Percentiles rank a stretch among this genome's conserved stretches.
These are phyloP conservation scores for Lachancea kluyveri DNA, from an alignment of 805 yeast genomes.

Conservation along the genomic window DNA sequence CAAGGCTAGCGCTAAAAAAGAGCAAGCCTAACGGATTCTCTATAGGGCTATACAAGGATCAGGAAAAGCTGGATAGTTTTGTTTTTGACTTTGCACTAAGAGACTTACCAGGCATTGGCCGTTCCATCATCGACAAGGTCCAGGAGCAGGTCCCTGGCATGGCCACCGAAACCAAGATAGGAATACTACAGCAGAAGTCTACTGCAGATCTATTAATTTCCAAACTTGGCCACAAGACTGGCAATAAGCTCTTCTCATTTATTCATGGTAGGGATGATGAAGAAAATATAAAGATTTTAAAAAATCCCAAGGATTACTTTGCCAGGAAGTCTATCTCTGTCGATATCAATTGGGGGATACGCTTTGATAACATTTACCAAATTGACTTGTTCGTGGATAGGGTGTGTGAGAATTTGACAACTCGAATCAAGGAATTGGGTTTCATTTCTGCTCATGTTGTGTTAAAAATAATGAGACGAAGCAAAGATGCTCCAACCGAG, in stretches of 20 bases:
- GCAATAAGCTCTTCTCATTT: conserved; percentile 52
- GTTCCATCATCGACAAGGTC: conserved; percentile 15
- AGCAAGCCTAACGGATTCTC: conserved; percentile 79
- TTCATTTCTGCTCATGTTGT: conserved; percentile 53
- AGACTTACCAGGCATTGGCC: conserved; percentile 62
- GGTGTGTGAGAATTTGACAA: conserved; percentile 52
- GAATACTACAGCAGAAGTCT: conserved; percentile 34
- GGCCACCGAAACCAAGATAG: conserved; percentile 24
- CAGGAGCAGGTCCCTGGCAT: background rate
- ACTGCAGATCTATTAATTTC: conserved; percentile 34
- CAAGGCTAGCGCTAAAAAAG: conserved; percentile 61
- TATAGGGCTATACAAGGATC: conserved; percentile 33
- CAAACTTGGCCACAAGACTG: conserved; percentile 63
- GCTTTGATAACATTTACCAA: conserved; percentile 58
- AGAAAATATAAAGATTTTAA: conserved; percentile 43
- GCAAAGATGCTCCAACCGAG: conserved; percentile 60
- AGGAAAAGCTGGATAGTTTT: conserved; percentile 32
- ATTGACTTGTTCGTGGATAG: conserved; percentile 56
- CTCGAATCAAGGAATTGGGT: conserved; percentile 42
- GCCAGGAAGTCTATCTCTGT: conserved; percentile 74
- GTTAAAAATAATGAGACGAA: conserved; percentile 59
- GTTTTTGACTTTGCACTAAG: conserved; percentile 23
- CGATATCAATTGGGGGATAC: conserved; percentile 86
- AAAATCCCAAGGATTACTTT: conserved; percentile 39
- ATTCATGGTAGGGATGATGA: conserved; percentile 65